Base-by-base conservation (phyloP, 768 basidiomycete genomes). In the Lactarius quietus region DNA sequence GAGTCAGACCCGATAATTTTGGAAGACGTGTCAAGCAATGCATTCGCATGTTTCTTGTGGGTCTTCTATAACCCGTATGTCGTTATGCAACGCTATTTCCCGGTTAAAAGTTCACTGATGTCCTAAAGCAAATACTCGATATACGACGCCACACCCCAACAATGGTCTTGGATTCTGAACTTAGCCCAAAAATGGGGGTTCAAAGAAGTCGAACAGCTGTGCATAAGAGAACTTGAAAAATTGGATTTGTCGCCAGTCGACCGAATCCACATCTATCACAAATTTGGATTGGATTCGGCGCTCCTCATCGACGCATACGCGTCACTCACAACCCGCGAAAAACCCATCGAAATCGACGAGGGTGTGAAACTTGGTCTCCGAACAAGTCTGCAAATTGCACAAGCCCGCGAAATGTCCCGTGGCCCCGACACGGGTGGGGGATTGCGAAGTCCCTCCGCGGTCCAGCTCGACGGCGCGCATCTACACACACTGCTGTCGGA, bases 161-260 rank as follows among this genome's bases (percentile, higher is more conserved):
- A 78, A 12, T 83, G 82, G 82, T 72, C 76, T 1, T 74, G 73
- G 10, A 79, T 83, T 31, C 71, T 83, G 28, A 63, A 62, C 26
- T 73, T 80, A 10, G 76, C 80, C 8, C 75, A 76, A 28, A 72
- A 73, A 38, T 83, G 79, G 80, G 72, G 74, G 0, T 82, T 82
- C 66, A 69, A 73, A 59, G 74, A 67, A 36, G 76, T 83, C 64
- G 78, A 80, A 35, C 69, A 72, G 23, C 63, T 82, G 48, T 75
- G 76, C 1, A 73, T 81, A 17, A 72, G 76, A 0, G 76, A 81
- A 57, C 73, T 83, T 4, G 75, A 81, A 63, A 75, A 73, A 41
- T 67, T 80, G 15, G 68, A 70, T 0, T 71, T 81, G 26, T 73
- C 74, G 10, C 62, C 78, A 0, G 72, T 81, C 8, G 73, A 77